Conservation (phyloP, 257 asterid genomes). For the Solanum arcanum region DNA sequence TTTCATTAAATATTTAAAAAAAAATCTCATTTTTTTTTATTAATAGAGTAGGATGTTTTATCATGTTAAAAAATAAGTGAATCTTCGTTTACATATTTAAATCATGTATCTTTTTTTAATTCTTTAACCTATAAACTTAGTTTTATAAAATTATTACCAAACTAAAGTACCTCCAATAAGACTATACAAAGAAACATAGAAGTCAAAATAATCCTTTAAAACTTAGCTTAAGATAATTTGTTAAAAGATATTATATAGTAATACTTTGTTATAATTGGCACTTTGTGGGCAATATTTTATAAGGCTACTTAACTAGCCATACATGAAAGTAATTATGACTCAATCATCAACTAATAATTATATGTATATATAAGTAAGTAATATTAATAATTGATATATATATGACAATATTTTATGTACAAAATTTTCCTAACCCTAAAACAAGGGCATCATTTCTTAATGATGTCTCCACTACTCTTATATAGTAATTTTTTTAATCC, state of each 20-base stretch:
- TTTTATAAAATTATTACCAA: background rate
- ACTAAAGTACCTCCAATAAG: background rate
- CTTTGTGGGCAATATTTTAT: background rate
- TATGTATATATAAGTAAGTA: background rate
- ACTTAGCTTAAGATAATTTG: background rate
- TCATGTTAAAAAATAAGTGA: background rate
- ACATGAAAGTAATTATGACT: slow-evolving; percentile 2
- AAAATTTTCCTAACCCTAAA: slow-evolving; percentile 22
- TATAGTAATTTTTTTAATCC: background rate
- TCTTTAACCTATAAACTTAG: background rate
- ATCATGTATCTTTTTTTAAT: background rate
- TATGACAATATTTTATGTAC: slow-evolving; percentile 16
- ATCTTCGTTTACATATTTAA: background rate
- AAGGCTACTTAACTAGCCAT: background rate
- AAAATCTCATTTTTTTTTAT: background rate
- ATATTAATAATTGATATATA: background rate
- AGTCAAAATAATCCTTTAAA: too few species aligned
- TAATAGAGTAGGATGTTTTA: background rate
- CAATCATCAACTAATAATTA: slow-evolving; percentile 4
- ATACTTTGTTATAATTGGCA: background rate
- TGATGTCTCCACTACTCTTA: slow-evolving; percentile 16
- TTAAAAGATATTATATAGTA: background rate
- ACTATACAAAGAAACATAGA: too few species aligned
- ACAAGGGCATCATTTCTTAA: slow-evolving; percentile 36
- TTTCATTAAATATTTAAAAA: background rate